Evolutionary conservation across 768 basidiomycete genomes (phyloP).

Genomic region (Pulveroboletus ravenelii): DNA sequence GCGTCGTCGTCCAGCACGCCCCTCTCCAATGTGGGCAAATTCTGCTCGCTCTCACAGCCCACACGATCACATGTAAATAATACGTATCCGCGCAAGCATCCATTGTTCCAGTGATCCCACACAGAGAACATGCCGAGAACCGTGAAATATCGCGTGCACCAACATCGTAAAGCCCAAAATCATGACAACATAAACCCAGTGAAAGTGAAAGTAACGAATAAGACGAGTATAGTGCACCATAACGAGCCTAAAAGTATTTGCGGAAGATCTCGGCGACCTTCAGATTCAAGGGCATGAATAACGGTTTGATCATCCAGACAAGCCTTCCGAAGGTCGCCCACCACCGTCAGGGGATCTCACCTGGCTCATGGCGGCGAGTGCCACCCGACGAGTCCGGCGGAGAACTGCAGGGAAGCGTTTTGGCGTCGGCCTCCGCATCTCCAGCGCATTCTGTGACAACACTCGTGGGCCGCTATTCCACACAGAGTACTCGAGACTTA

Average conservation of each 20-base stretch:
- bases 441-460: slow-evolving; percentile 9
- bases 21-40: too few species aligned
- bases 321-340: slow-evolving; percentile 46
- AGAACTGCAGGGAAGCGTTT: slow-evolving; percentile 3
- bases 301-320: slow-evolving; percentile 38
- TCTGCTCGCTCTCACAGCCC: too few species aligned
- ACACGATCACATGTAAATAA: too few species aligned
- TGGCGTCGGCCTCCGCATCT: neutral
- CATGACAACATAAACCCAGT: slow-evolving; percentile 20
- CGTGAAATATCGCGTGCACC: slow-evolving; percentile 13
- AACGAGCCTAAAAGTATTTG: slow-evolving; percentile 34
- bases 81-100: too few species aligned
- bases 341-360: slow-evolving; percentile 40
- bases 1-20: too few species aligned
- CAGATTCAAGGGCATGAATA: slow-evolving; percentile 39
- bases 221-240: slow-evolving; percentile 21
- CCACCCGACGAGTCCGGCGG: slow-evolving; percentile 8
- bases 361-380: slow-evolving; percentile 8
- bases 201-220: slow-evolving; percentile 20
- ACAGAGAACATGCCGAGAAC: slow-evolving; percentile 4
- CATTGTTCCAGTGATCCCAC: slow-evolving; percentile 18
- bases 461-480: slow-evolving; percentile 5
- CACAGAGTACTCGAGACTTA: slow-evolving; percentile 7
- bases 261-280: slow-evolving; percentile 47
- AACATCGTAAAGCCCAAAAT: slow-evolving; percentile 14